Base-by-base conservation (phyloP, 805 yeast species). In the Yarrowia sp. region DNA sequence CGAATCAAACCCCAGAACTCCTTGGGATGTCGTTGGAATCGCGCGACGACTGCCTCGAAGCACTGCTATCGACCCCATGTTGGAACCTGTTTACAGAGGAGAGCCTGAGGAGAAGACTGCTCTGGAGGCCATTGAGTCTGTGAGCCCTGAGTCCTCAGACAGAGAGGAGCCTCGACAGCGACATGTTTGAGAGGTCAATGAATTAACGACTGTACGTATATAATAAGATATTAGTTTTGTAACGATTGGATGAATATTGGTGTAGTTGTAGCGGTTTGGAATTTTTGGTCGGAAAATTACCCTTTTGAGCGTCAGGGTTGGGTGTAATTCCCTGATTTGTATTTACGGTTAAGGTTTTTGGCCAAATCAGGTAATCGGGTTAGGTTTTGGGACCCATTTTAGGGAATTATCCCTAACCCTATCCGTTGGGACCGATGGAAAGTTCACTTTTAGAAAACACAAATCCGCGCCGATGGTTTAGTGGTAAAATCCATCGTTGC, bases 401-500 rank as follows among this genome's bases (percentile, higher is more conserved):
- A 22, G 17, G 48, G 11, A 13, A 44, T 28, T 15, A 22, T 5
- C 32, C 48, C 48, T 44, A 44, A 28, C 48, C 48, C 33, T 41
- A 17, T 9, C 14, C 44, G 5, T 22, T 14, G 1, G 38, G 28
- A 4, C 22, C 4, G 15, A 17, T 17, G 10, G 28, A 28, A 45
- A 45, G 22, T 45, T 4, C 36, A n/a, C 33, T 22, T 22, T 22
- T 5, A 22, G 5, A 22, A 22, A 22, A 3, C 28, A 22, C 35
- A 9, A 4, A 6, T 3, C 33, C 51, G 51, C 57, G 57, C 57
- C 57, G 57, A 50, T 50, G 57, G 57, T 50, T 50, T 50, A 50
- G 57, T 50, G 57, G 57, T 50, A 50, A 50, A 50, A 50, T 50
- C 57, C 57, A 50, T 50, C 57, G 57, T 50, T 50, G 57, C 57